Evolutionary conservation across 768 basidiomycete genomes (phyloP).

Genomic region (Dioszegia aurantiaca): DNA sequence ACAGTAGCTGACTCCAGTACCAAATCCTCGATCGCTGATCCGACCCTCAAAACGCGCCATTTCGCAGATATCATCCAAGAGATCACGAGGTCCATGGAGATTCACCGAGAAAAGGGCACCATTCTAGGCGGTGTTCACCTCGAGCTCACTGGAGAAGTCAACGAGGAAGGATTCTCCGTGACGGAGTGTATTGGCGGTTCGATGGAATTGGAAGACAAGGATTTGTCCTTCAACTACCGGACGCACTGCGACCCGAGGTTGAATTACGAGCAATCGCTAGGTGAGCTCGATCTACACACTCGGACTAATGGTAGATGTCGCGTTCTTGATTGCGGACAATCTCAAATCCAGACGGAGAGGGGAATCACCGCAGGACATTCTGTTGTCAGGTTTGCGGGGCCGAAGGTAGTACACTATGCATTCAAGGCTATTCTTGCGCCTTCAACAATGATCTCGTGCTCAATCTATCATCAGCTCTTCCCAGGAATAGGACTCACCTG

Average conservation of each 20-base stretch:
- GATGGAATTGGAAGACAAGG: slow-evolving; percentile 86
- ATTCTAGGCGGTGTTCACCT: slow-evolving; percentile 77
- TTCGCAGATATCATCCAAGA: slow-evolving; percentile 83
- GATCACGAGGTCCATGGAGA: slow-evolving; percentile 72
- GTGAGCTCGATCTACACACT: slow-evolving; percentile 59
- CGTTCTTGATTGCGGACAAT: slow-evolving; percentile 78
- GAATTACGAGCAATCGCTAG: slow-evolving; percentile 92
- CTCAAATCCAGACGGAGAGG: slow-evolving; percentile 65
- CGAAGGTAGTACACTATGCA: slow-evolving; percentile 11
- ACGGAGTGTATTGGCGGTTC: slow-evolving; percentile 96
- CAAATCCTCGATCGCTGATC: slow-evolving; percentile 66
- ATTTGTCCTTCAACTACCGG: slow-evolving; percentile 87
- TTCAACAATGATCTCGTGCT: slow-evolving; percentile 88
- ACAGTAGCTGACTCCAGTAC: slow-evolving; percentile 60
- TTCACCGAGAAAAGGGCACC: slow-evolving; percentile 72
- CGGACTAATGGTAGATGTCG: slow-evolving; percentile 60
- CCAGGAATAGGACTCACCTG: slow-evolving; percentile 44
- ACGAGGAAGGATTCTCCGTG: slow-evolving; percentile 86
- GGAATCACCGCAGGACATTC: slow-evolving; percentile 45
- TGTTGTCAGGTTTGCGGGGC: slow-evolving; percentile 44
- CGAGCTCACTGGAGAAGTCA: slow-evolving; percentile 88
- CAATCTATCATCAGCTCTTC: slow-evolving; percentile 53
- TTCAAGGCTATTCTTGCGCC: slow-evolving; percentile 71
- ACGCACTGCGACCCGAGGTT: slow-evolving; percentile 91
- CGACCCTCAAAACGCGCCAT: slow-evolving; percentile 78